Base-by-base conservation (phyloP, 225 moss, liverwort and hornwort species). In the Sphagnum contortum region DNA sequence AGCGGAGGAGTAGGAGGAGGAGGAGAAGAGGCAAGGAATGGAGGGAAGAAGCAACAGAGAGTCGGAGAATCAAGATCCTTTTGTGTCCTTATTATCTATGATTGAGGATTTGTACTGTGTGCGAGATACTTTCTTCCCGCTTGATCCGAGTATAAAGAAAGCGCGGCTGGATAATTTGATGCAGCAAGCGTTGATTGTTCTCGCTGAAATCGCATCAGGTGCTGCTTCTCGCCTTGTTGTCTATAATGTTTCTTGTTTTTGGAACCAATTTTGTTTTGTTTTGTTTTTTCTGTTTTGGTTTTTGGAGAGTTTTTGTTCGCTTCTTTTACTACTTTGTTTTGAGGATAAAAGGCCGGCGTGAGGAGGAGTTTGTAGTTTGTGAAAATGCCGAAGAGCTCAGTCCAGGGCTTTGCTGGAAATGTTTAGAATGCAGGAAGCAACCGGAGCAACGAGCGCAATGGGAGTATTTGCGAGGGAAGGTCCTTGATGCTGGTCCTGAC, bases 51-150 rank as follows among this genome's bases (percentile, higher is more conserved):
- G 29, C 29, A 29, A 29, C 29, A 29, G 29, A 29, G 29, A 29
- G 29, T 29, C 29, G 29, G 29, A 29, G 29, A 29, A 29, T 29
- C 29, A 29, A 29, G 29, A 29, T 29, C 29, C 29, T 29, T 29
- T 29, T 29, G 29, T 29, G 29, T 29, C 29, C 29, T 29, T 29
- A 29, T 29, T 29, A 29, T 29, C 29, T 29, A 29, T 29, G 29
- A 84, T 84, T 8, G 75, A 76, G 13, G 66, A 71, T 64, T 59
- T 87, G 64, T 83, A 83, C 57, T 55, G 46, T 57, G 72, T 78
- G 75, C 80, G 80, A 57, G 83, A 87, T 8, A 87, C 86, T 5
- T 87, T 87, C 64, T 87, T 80, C 75, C 86, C 86, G 64, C 73
- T 80, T 46, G 79, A 80, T 80, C 82, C 86, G 54, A 62, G 69